Percentiles rank a stretch among this genome's conserved stretches.
Conservation (phyloP, 1,139 yeast genomes). For the Suhomyces bokatorum region DNA sequence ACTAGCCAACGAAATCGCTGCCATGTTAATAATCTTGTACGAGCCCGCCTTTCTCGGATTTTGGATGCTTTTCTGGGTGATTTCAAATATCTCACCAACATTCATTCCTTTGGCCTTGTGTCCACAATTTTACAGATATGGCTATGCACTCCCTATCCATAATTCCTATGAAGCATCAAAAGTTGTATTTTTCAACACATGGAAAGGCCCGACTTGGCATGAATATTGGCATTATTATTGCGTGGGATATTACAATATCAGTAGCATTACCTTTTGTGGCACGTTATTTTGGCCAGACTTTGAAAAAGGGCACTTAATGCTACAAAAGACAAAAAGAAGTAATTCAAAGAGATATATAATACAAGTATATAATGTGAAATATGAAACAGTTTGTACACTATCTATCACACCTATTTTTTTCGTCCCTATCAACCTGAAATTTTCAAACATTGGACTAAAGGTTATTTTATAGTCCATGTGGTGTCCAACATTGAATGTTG, state of each 20-base stretch:
- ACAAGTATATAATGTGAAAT: too few species aligned
- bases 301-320: constrained; percentile 25
- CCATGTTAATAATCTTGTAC: constrained; percentile 30
- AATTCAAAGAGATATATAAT: neutral
- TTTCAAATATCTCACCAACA: constrained; percentile 60
- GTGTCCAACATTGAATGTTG: too few species aligned
- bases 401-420: too few species aligned
- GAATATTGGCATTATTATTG: constrained; percentile 55
- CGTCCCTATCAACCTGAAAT: too few species aligned
- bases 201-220: constrained; percentile 56
- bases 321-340: neutral
- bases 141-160: constrained; percentile 66
- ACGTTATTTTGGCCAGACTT: constrained; percentile 26
- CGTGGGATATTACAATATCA: constrained; percentile 52
- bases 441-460: too few species aligned
- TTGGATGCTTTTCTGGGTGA: constrained; percentile 66
- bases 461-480: too few species aligned
- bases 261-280: constrained; percentile 43
- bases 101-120: constrained; percentile 58
- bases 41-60: constrained; percentile 45
- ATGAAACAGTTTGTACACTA: too few species aligned
- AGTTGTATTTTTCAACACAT: constrained; percentile 57
- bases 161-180: constrained; percentile 56
- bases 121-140: constrained; percentile 57
- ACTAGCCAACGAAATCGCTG: constrained; percentile 40